Percentiles rank a stretch among this genome's conserved stretches.
These are phyloP conservation scores for Lachnellula arida DNA, from an alignment of 2,329 filamentous ascomycete genomes.

Conservation along the genomic window DNA sequence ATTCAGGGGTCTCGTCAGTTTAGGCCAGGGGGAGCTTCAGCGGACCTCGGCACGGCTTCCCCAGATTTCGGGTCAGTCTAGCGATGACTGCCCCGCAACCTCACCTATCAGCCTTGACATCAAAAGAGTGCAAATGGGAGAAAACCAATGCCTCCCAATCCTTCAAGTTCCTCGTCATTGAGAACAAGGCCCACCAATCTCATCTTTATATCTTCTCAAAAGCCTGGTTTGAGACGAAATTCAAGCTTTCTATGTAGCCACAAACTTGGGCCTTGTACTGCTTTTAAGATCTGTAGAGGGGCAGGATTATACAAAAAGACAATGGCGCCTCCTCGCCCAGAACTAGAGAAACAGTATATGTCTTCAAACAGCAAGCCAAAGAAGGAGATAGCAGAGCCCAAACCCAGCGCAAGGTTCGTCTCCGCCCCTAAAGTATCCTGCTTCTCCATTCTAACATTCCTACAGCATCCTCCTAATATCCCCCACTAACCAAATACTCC, in stretches of 20 bases:
- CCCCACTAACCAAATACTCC: conserved; percentile 77
- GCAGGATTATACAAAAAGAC: background rate
- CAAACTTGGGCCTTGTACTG: background rate
- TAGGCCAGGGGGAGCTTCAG: background rate
- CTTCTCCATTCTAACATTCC: background rate
- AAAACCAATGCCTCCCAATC: background rate
- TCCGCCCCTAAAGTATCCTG: background rate
- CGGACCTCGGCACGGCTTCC: conserved; percentile 7
- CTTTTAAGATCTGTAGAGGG: background rate
- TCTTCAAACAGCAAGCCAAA: conserved; percentile 23
- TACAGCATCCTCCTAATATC: conserved; percentile 77
- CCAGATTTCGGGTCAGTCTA: conserved; percentile 12
- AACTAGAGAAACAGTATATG: conserved; percentile 30
- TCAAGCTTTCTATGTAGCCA: background rate
- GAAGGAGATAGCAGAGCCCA: conserved; percentile 39
- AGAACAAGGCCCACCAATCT: background rate
- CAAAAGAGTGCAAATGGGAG: background rate
- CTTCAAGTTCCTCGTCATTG: background rate
- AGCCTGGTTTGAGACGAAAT: background rate
- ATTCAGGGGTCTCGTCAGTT: background rate
- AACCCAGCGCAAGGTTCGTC: conserved; percentile 59
- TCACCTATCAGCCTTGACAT: background rate
- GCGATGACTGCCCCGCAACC: background rate
- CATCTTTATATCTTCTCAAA: background rate
- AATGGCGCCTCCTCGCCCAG: conserved; percentile 11